Conservation (phyloP, 2,329 filamentous ascomycete species). For the Botrytis fabae region DNA sequence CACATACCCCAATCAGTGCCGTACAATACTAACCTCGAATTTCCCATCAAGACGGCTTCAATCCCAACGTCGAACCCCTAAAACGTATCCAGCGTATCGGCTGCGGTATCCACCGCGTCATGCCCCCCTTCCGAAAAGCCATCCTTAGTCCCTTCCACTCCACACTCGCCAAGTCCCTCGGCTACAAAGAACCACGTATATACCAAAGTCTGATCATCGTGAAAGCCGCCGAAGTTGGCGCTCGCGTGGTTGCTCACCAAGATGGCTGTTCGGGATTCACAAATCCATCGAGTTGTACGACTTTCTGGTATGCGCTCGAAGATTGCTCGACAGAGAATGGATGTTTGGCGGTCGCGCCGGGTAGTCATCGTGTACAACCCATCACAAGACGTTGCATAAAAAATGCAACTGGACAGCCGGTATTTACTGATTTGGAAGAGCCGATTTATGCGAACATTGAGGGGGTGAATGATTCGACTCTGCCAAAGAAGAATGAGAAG, state of each 20-base stretch:
- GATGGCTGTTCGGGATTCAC: slow-evolving; percentile 19
- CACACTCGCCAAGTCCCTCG: not conserved
- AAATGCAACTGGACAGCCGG: not conserved
- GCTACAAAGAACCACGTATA: slow-evolving; percentile 5
- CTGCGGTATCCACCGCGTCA: slow-evolving; percentile 12
- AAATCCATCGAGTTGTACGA: slow-evolving; percentile 2
- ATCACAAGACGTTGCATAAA: not conserved
- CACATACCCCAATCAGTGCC: not conserved
- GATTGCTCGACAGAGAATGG: slow-evolving; percentile 8
- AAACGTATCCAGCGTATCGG: slow-evolving; percentile 16
- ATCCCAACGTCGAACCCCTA: not conserved
- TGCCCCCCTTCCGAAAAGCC: not conserved
- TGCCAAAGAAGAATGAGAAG: not conserved
- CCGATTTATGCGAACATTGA: not conserved
- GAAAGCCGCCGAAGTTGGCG: slow-evolving; percentile 8
- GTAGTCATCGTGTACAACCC: not conserved
- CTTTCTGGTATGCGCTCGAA: slow-evolving; percentile 17
- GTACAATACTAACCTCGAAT: not conserved
- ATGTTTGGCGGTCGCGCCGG: slow-evolving; percentile 4
- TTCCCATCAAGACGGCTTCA: not conserved
- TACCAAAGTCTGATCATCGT: slow-evolving; percentile 15
- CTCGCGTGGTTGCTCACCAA: slow-evolving; percentile 6
- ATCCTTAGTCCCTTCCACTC: slow-evolving; percentile 4
- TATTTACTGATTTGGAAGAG: not conserved
- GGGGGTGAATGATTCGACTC: not conserved